Evolutionary conservation across 83 land plant species (phyloP), one percentile per base, ranked within the genome.

Genomic region (Picea abies): DNA sequence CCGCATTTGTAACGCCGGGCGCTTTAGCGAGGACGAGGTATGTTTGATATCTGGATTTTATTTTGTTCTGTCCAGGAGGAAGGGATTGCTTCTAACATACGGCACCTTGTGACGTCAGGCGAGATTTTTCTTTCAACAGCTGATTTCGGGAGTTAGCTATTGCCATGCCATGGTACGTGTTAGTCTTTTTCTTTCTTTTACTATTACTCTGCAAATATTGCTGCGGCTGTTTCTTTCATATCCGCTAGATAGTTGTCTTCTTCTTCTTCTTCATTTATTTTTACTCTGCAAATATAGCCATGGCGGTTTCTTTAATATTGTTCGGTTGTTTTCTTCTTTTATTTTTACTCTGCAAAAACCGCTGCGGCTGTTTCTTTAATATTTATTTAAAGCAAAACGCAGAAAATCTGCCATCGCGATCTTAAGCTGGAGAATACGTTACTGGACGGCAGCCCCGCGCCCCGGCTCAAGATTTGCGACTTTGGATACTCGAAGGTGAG

Each of bases 401-500:
- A 92, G 92, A 89, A 87, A 89, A 90, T 91, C 78, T 89, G 93
- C 73, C 93, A 91, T 70, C 81, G 91, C 75, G 91, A 91, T 81
- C 76, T 91, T 81, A 91, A 87, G 82, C 80, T 91, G 81, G 93
- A 91, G 81, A 91, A 91, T 44, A 91, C 93, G 0, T 82, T 91
- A n/a, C 76, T 91, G 77, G 93, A 91, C 76, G 93, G 93, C 26
- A 91, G 94, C 78, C 90, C 90, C 63, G 95, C 92, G 0, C 95
- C 95, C 3, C 92, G 94, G 23, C 78, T 93, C 72, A 93, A 93
- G 80, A 93, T 93, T n/a, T 93, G 95, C 69, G 95, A 93, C 67
- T 93, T 93, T 64, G 95, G 95, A 26, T 93, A 93, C 82, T 93
- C 95, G 8, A 93, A 93, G 94, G 95, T 93, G 9, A 66, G 6